Conservation (phyloP, 176 grass and related monocot genomes). For the Raddia distichophylla region DNA sequence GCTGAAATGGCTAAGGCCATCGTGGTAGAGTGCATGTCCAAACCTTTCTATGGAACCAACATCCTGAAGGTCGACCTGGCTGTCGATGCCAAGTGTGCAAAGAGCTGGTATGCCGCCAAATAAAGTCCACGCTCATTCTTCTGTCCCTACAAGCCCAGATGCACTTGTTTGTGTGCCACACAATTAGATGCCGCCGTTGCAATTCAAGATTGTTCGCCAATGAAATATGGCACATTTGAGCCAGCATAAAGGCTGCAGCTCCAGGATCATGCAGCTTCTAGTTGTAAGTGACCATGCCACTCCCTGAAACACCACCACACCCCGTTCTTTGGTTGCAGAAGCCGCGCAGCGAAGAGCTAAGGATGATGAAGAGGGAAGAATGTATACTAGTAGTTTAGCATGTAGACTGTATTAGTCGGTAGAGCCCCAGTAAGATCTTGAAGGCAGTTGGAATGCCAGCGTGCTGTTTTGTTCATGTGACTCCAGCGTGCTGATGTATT, state of each 20-base stretch:
- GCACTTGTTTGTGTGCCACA: neutral
- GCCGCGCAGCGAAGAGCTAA: neutral
- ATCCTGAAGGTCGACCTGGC: conserved; percentile 68
- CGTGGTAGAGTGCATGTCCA: conserved; percentile 89
- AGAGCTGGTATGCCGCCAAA: conserved; percentile 91
- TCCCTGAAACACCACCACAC: neutral
- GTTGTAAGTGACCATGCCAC: neutral
- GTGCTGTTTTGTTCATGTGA: conserved; percentile 42
- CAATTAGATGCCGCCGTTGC: neutral
- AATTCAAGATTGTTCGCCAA: neutral
- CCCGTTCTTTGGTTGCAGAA: conserved; percentile 20
- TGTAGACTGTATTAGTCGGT: neutral
- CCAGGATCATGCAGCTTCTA: neutral
- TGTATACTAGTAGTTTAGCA: neutral
- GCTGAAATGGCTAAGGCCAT: conserved; percentile 66
- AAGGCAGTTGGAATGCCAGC: neutral
- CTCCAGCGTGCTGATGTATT: conserved; percentile 1
- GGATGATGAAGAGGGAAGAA: too few species aligned
- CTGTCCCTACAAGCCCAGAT: neutral
- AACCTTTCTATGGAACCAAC: conserved; percentile 78
- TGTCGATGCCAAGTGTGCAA: conserved; percentile 83
- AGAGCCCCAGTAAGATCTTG: neutral
- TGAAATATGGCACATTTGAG: neutral
- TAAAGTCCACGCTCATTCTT: conserved; percentile 22
- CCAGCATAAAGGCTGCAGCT: neutral